phyloP scores from a whole-genome alignment of 345 rosid species.

The Arabidopsis suecica region DNA sequence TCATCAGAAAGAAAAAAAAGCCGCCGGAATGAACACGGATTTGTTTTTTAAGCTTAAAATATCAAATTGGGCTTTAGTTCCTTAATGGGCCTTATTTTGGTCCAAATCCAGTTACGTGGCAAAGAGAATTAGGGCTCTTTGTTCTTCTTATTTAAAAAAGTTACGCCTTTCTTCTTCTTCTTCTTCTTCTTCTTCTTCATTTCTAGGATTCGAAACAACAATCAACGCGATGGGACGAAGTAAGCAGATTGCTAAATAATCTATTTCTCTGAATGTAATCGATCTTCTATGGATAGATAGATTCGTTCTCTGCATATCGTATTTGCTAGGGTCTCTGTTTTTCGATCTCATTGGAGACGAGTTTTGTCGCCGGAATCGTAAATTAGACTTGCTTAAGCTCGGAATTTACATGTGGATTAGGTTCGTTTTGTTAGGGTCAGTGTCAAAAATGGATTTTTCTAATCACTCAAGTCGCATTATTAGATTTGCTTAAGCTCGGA shows the following conservation, averaged over 20 bases:
- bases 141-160: neutral
- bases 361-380: neutral
- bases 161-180: constrained; percentile 6
- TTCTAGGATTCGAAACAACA: constrained; percentile 1
- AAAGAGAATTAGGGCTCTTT: neutral
- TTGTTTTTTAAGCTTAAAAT: neutral
- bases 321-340: neutral
- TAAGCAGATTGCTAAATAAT: constrained; percentile 7
- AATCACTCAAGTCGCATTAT: neutral
- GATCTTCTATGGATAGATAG: neutral
- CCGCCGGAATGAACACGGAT: neutral
- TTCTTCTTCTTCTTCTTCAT: neutral
- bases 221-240: constrained; percentile 21
- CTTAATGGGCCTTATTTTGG: neutral
- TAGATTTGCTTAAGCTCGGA: constrained; percentile 2
- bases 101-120: constrained; percentile 1
- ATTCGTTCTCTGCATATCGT: neutral
- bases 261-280: neutral
- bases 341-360: neutral
- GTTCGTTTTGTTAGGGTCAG: neutral
- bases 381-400: neutral
- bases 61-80: neutral
- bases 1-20: constrained; percentile 35
- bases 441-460: neutral
- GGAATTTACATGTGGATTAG: neutral